These are phyloP conservation scores for Teratosphaeria zuluensis DNA, from an alignment of 2,329 filamentous ascomycete genomes.

Conservation along the genomic window DNA sequence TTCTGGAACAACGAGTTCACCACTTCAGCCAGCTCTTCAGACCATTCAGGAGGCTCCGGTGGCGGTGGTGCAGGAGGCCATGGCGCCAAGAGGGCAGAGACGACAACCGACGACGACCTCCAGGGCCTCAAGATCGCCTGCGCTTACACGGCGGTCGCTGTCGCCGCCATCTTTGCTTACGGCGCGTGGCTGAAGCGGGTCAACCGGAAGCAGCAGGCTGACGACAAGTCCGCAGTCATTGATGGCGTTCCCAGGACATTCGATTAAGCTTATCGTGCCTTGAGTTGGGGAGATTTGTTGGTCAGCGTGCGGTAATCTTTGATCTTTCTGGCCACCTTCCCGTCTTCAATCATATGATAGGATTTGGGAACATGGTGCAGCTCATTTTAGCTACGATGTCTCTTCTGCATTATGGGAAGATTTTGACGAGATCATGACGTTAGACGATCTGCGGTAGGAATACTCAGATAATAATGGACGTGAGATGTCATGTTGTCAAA, in stretches of 20 bases:
- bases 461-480: neutral
- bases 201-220: neutral
- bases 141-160: neutral
- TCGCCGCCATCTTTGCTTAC: neutral
- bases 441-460: too few species aligned
- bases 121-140: neutral
- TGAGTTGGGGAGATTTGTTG: neutral
- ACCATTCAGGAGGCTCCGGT: neutral
- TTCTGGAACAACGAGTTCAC: neutral
- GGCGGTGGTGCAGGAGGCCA: neutral
- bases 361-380: too few species aligned
- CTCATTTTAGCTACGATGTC: too few species aligned
- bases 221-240: neutral
- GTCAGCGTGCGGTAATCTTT: neutral
- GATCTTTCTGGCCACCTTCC: neutral
- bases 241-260: neutral
- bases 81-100: neutral
- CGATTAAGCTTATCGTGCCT: neutral
- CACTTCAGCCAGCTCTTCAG: neutral
- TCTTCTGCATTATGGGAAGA: too few species aligned
- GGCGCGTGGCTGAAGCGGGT: neutral
- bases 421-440: too few species aligned
- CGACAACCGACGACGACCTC: neutral
- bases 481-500: neutral
- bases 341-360: neutral